Evolutionary conservation across 179 eudicot genomes (phyloP), one percentile per base, ranked within the genome.

Genomic region (Dionaea muscipula): DNA sequence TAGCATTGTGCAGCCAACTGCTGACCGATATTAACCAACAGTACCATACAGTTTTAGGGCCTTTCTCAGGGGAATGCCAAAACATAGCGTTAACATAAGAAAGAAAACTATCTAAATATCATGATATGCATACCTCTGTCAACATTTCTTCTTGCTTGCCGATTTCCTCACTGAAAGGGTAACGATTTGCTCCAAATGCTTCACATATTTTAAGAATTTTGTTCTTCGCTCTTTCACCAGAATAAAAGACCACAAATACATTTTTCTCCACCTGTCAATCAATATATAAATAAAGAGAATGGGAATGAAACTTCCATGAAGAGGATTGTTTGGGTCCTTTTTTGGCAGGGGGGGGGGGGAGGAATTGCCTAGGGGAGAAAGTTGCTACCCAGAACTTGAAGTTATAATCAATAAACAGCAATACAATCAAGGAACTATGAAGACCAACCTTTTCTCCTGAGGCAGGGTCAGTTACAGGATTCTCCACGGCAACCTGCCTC

Each of bases 171-270:
- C 73, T 64, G 58, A 82, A 85, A 39, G 94, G 80, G 38, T 85
- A 85, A 21, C 94, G 81, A 53, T 82, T 85, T 37, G 89, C 94
- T 71, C 83, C 86, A 74, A 85, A 85, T 49, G 86, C 84, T 70
- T 82, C 94, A 66, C 89, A 82, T 43, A 85, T 82, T 72, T 85
- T 82, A 52, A 82, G 58, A 50, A 79, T 66, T 70, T 85, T 85
- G 63, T 37, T 68, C 72, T 79, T 85, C 35, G 76, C 84, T 65
- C 94, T 71, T 60, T 82, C 89, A 51, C 94, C 94, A 54, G 89
- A 85, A 68, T 79, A 80, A 63, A 85, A 85, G 61, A 85, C 60
- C 24, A 82, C 78, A 56, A 85, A 85, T 36, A 85, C 94, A 60
- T 85, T 82, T 78, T 84, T 84, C 60, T 84, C 94, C 33, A 82